These are phyloP conservation scores for Symbiotaphrina buchneri DNA, from an alignment of 495 filamentous ascomycete genomes.

Conservation along the genomic window DNA sequence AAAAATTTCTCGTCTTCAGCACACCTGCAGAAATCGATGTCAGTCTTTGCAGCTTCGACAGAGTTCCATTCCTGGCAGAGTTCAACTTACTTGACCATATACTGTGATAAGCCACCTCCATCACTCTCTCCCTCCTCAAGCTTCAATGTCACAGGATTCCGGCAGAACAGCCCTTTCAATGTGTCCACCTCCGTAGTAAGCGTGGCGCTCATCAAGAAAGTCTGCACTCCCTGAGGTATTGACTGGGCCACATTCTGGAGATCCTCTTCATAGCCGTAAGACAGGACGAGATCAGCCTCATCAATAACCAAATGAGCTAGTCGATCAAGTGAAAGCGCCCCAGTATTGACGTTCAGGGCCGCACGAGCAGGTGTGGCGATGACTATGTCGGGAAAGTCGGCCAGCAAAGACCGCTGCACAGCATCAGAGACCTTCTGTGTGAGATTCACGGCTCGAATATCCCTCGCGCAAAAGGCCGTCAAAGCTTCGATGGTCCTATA, in stretches of 20 bases:
- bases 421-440: constrained; percentile 73
- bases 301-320: constrained; percentile 75
- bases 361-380: constrained; percentile 71
- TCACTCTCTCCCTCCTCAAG: constrained; percentile 53
- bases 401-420: constrained; percentile 62
- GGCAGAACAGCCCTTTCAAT: constrained; percentile 69
- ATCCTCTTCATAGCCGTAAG: constrained; percentile 86
- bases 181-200: constrained; percentile 69
- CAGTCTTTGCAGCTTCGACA: background rate
- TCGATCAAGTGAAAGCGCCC: constrained; percentile 40
- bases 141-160: constrained; percentile 54
- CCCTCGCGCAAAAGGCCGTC: constrained; percentile 62
- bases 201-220: constrained; percentile 82
- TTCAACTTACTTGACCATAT: constrained; percentile 44
- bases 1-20: constrained; percentile 96
- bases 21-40: constrained; percentile 27
- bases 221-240: constrained; percentile 70
- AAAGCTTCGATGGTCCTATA: constrained; percentile 48
- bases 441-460: constrained; percentile 60
- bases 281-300: constrained; percentile 85
- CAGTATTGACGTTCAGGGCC: constrained; percentile 42
- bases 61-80: background rate
- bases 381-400: constrained; percentile 74
- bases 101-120: constrained; percentile 58
- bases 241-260: constrained; percentile 51